Evolutionary conservation across 192 early-diverging fungal genomes (phyloP).

Genomic region (Linnemannia exigua): DNA sequence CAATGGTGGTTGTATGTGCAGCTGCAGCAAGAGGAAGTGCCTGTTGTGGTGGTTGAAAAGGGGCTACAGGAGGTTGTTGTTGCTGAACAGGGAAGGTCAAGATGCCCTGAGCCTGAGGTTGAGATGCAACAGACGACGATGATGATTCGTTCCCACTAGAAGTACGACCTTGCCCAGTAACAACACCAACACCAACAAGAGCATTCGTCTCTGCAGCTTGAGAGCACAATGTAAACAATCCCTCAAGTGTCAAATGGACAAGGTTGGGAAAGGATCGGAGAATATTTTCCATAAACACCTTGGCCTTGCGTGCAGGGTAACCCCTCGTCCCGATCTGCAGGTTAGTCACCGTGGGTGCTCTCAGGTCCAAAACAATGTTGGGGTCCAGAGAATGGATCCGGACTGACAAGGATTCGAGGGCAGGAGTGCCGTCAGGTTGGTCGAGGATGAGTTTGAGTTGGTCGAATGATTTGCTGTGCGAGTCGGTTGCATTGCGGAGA

Average conservation of each 20-base stretch:
- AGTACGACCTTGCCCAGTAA: neutral
- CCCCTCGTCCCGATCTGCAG: conserved; percentile 41
- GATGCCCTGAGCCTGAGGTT: conserved; percentile 4
- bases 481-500: neutral
- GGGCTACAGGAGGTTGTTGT: neutral
- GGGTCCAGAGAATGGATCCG: conserved; percentile 42
- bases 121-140: neutral
- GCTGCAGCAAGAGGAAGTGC: neutral
- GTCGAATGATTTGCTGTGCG: conserved; percentile 20
- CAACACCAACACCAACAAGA: neutral
- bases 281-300: conserved; percentile 45
- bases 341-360: conserved; percentile 24
- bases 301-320: conserved; percentile 26
- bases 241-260: conserved; percentile 31
- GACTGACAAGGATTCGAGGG: conserved; percentile 26
- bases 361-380: conserved; percentile 22
- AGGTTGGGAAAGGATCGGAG: conserved; percentile 37
- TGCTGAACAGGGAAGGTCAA: neutral
- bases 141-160: neutral
- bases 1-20: neutral
- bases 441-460: conserved; percentile 27
- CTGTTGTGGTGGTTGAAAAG: neutral
- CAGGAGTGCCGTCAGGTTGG: conserved; percentile 9
- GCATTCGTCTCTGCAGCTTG: neutral
- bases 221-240: conserved; percentile 29